These are phyloP conservation scores for Dissophora ornata DNA, from an alignment of 192 early-diverging fungal species.

Conservation along the genomic window DNA sequence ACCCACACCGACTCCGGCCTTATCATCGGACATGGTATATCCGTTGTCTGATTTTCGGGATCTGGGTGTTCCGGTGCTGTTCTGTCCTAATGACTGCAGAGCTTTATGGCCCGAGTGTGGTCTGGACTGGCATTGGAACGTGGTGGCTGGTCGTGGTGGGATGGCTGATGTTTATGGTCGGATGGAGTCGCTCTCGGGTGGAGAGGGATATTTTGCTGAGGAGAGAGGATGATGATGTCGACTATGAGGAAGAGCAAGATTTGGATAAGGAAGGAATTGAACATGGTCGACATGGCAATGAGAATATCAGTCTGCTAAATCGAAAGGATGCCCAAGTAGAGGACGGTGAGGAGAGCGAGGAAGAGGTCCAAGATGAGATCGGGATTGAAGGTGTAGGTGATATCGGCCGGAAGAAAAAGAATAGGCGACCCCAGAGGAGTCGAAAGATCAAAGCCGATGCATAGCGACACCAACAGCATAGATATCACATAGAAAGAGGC, in stretches of 20 bases:
- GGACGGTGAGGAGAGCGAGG: neutral
- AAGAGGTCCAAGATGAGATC: neutral
- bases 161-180: constrained; percentile 52
- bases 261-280: neutral
- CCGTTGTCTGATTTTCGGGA: constrained; percentile 50
- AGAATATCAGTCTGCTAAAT: neutral
- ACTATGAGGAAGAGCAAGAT: constrained; percentile 3
- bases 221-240: constrained; percentile 23
- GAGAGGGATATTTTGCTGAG: constrained; percentile 39
- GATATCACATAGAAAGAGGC: too few species aligned
- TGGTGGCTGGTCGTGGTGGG: constrained; percentile 47
- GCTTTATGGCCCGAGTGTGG: constrained; percentile 43
- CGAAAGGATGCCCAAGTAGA: neutral
- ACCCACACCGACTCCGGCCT: constrained; percentile 40
- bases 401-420: neutral
- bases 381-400: too few species aligned
- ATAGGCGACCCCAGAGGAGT: neutral
- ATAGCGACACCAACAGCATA: too few species aligned
- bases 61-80: constrained; percentile 52
- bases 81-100: constrained; percentile 51
- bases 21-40: constrained; percentile 54
- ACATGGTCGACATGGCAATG: neutral
- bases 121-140: constrained; percentile 50
- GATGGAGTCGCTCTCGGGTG: constrained; percentile 39
- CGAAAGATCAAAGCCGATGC: too few species aligned